Base-by-base conservation (phyloP, 1,139 yeast species). In the Diutina pseudorugosa region DNA sequence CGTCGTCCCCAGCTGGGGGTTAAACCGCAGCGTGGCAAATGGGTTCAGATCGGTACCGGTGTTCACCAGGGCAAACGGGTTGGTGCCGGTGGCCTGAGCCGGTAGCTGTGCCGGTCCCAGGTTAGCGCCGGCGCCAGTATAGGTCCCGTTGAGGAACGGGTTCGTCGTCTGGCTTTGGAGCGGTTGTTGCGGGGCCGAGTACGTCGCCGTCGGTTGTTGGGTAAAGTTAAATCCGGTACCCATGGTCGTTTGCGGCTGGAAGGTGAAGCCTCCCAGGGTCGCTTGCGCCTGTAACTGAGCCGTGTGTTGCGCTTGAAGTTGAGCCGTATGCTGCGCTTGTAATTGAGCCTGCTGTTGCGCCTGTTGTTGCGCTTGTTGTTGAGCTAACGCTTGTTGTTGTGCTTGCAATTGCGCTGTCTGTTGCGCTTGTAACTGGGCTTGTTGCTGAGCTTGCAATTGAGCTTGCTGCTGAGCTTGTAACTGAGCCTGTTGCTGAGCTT, bases 61-160 rank as follows among this genome's bases (percentile, higher is more conserved):
- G 25, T 4, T 18, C 20, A 33, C 12, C 2, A 75, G 70, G 4
- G 73, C 69, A 60, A 76, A 75, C 2, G 80, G 80, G 55, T 76
- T 76, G 23, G 67, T 66, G 6, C 79, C 79, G 0, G 79, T 74
- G 2, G 66, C 62, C 40, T 62, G 58, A 4, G 53, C 53, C 20
- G 51, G 60, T 53, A 44, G 48, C 20, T 20, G 36, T 30, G 33
- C 36, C 20, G 20, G 3, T 7, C 20, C 5, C 50, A 5, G 36
- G 30, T 11, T 14, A 11, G 7, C 27, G 49, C 50, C 30, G 67
- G 63, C 20, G 66, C 59, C 51, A 12, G 20, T 36, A 20, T 8
- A 19, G 42, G 49, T 45, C 4, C 49, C 49, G 11, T 45, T 45
- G 12, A 45, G 20, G 30, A 78, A 79, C 41, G 87, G 87, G 60